Base-by-base conservation (phyloP, 495 filamentous ascomycete genomes). In the Alectoria sarmentosa region DNA sequence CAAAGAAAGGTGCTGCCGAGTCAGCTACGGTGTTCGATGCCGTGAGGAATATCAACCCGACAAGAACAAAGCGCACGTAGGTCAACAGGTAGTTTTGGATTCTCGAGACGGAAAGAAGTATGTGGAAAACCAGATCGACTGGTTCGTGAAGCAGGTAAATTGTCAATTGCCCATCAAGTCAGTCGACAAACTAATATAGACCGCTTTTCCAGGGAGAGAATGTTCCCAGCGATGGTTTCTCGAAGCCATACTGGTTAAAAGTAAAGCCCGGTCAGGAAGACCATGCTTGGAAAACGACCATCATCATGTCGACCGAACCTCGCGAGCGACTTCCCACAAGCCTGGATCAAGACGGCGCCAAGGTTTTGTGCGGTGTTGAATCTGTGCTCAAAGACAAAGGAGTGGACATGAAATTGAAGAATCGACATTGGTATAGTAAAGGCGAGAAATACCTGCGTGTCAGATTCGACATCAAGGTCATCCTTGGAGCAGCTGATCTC, bases 11-110 rank as follows among this genome's bases (percentile, higher is more conserved):
- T 77, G 81, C 60, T 81, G 80, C 6, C 77, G 83, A n/a, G 73
- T 80, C 8, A 85, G 82, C 65, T 86, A 85, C 70, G 83, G 82
- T 0, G 76, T 86, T 8, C 67, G 83, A 15, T 81, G 79, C 44
- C 73, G 75, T 48, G 70, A 79, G 57, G 65, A 73, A 13, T 86
- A 83, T 52, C 70, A 52, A 14, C 48, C 82, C 39, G 75, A 78
- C 0, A 67, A 59, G 3, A 72, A 75, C 26, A 49, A 54, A 5
- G 42, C 46, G 19, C 83, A 86, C 61, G 34, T 75, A 6, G 74
- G 76, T 21, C 73, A 82, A 55, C 71, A 72, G 1, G 71, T 83
- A 4, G 64, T 68, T 15, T 64, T 66, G 13, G 83, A 85, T 67
- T 64, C 73, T 14, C 77, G 73, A 44, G 79, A 84, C 61, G 74